phyloP scores from a whole-genome alignment of 805 yeast species.

The Wickerhamomyces tratensis region DNA sequence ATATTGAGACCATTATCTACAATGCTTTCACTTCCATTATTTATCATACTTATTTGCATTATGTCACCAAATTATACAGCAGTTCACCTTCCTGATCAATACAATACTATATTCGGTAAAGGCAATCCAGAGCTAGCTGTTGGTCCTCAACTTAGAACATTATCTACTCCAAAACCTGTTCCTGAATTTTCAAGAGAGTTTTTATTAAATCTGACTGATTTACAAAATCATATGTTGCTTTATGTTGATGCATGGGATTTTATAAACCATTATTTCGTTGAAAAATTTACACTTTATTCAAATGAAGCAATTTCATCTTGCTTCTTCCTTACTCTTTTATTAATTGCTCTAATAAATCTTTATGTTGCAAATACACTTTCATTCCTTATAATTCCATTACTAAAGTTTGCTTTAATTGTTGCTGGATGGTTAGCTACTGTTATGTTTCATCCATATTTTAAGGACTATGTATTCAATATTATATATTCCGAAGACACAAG shows the following conservation, averaged over 20 bases:
- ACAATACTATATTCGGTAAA: constrained; percentile 17
- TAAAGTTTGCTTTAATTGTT: constrained; percentile 23
- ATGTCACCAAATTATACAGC: constrained; percentile 60
- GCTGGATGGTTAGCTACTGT: constrained; percentile 40
- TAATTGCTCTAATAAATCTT: constrained; percentile 21
- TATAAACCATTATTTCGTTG: constrained; percentile 31
- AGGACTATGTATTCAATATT: constrained; percentile 35
- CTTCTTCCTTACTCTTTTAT: constrained; percentile 32
- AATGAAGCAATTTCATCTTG: constrained; percentile 51
- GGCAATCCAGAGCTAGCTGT: constrained; percentile 36
- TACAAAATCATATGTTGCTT: constrained; percentile 69
- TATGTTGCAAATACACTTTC: constrained; percentile 17
- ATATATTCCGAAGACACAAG: constrained; percentile 60
- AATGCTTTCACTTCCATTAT: constrained; percentile 42
- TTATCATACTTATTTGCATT: constrained; percentile 40
- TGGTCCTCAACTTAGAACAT: constrained; percentile 39
- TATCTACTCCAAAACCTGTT: constrained; percentile 55
- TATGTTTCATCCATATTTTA: constrained; percentile 43
- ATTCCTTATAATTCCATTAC: constrained; percentile 22
- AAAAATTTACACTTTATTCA: constrained; percentile 50
- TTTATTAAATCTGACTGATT: constrained; percentile 66
- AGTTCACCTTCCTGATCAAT: constrained; percentile 54
- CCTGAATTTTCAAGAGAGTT: constrained; percentile 76
- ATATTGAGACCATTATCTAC: constrained; percentile 52
- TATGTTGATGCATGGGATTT: constrained; percentile 58